Evolutionary conservation across 768 basidiomycete species (phyloP).

Genomic region (Rhodotorula taiwanensis): DNA sequence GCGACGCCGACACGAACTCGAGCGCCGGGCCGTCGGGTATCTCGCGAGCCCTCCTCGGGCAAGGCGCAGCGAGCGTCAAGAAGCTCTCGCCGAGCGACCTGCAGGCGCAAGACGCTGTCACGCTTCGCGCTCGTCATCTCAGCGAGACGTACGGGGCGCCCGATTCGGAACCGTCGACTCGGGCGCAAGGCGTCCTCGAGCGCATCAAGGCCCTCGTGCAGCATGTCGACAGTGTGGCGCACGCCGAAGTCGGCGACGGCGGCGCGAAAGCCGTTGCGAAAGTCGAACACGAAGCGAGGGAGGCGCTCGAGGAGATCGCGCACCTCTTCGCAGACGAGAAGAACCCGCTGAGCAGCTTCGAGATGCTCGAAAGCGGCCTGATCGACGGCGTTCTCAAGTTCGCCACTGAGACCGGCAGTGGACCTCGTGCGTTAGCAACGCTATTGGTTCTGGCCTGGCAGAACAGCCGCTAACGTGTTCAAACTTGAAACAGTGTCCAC

Average conservation of each 20-base stretch:
- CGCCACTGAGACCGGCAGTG: conserved; percentile 52
- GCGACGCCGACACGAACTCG: conserved; percentile 11
- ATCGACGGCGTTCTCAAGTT: conserved; percentile 79
- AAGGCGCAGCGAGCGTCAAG: background rate
- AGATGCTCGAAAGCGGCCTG: conserved; percentile 85
- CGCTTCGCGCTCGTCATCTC: conserved; percentile 81
- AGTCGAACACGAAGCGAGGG: conserved; percentile 59
- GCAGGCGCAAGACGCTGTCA: conserved; percentile 69
- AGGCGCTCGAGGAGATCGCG: conserved; percentile 66
- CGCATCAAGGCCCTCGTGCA: conserved; percentile 58
- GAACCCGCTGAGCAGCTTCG: conserved; percentile 82
- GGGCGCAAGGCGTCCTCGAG: conserved; percentile 54
- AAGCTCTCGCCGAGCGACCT: conserved; percentile 51
- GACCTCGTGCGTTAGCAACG: conserved; percentile 30
- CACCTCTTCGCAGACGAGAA: conserved; percentile 60
- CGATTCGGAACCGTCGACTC: conserved; percentile 34
- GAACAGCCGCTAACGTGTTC: background rate
- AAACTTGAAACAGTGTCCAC: conserved; percentile 34
- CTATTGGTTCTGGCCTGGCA: no score
- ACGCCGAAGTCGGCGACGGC: background rate
- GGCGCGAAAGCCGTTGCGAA: conserved; percentile 43
- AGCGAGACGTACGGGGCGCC: conserved; percentile 65
- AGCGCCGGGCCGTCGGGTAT: background rate
- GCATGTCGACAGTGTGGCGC: conserved; percentile 51
- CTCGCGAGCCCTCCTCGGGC: background rate